Evolutionary conservation across 1,284 basidiomycete genomes (phyloP).

Genomic region (Pseudozyma sp.): DNA sequence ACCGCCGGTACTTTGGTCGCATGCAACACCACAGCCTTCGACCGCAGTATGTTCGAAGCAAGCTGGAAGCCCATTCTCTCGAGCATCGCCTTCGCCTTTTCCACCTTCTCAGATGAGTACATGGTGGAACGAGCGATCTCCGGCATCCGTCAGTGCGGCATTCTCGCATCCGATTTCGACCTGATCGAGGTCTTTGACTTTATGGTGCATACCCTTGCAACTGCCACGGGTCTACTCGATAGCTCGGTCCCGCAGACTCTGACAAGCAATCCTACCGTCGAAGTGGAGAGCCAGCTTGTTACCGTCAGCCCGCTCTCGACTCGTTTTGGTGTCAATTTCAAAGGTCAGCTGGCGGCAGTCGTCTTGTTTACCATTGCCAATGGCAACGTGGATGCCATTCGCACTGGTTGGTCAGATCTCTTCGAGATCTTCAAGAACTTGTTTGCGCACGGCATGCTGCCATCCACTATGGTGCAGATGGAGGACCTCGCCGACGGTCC

Average conservation of each 20-base stretch:
- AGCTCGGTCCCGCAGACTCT: constrained; percentile 52
- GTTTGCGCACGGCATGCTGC: constrained; percentile 88
- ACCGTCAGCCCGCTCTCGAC: constrained; percentile 93
- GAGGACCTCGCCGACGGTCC: constrained; percentile 79
- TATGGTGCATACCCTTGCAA: constrained; percentile 83
- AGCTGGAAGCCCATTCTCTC: constrained; percentile 93
- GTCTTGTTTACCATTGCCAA: constrained; percentile 98
- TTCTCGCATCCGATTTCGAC: constrained; percentile 86
- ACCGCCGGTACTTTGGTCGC: constrained; percentile 83
- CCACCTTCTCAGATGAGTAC: constrained; percentile 94
- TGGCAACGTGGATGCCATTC: constrained; percentile 91
- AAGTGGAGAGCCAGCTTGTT: constrained; percentile 87
- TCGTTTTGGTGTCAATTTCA: constrained; percentile 93
- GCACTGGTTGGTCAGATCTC: constrained; percentile 89
- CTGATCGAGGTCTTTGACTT: constrained; percentile 97
- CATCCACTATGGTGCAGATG: constrained; percentile 88
- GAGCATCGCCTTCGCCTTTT: constrained; percentile 75
- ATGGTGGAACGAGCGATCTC: constrained; percentile 93
- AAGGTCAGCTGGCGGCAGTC: constrained; percentile 94
- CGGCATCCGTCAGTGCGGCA: constrained; percentile 95
- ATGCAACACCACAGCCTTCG: constrained; percentile 83
- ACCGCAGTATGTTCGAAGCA: constrained; percentile 89
- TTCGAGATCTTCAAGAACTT: constrained; percentile 98
- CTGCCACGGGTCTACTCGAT: constrained; percentile 59
- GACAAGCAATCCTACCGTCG: constrained; percentile 87